phyloP scores from a whole-genome alignment of 768 basidiomycete genomes.

The Symmetrospora coprosmae region DNA sequence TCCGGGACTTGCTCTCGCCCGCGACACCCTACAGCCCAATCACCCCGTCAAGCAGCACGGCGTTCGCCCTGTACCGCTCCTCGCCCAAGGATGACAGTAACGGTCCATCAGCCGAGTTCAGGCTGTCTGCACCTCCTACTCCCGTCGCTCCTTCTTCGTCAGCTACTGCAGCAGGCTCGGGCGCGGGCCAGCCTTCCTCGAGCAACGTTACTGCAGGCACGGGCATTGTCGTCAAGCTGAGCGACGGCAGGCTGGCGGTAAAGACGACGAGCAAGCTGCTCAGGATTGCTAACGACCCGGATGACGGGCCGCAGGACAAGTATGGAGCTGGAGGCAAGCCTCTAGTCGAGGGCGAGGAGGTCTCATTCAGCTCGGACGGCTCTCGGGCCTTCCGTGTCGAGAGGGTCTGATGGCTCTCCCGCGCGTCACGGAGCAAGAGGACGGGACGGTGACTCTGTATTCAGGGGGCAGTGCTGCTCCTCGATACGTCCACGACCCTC shows the following conservation, averaged over 20 bases:
- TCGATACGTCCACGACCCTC: too few species aligned
- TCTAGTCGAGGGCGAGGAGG: constrained; percentile 7
- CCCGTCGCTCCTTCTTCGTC: not conserved
- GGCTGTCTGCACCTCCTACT: constrained; percentile 12
- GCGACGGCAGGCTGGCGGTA: constrained; percentile 7
- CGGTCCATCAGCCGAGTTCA: not conserved
- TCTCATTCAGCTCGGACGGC: constrained; percentile 18
- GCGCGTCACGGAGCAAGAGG: too few species aligned
- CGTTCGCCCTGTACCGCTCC: not conserved
- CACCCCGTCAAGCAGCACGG: constrained; percentile 7
- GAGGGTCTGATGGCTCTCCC: too few species aligned
- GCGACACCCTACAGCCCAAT: not conserved
- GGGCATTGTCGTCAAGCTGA: constrained; percentile 1
- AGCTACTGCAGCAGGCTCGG: too few species aligned
- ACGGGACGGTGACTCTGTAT: too few species aligned
- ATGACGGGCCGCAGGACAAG: constrained; percentile 6
- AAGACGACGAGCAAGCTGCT: constrained; percentile 3
- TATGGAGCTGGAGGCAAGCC: too few species aligned
- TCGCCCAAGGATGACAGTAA: too few species aligned
- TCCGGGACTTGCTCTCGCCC: not conserved
- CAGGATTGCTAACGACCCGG: not conserved
- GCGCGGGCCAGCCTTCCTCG: too few species aligned
- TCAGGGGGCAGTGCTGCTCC: too few species aligned
- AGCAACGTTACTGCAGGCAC: not conserved
- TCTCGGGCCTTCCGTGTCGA: constrained; percentile 8